Evolutionary conservation across 2,329 filamentous ascomycete species (phyloP).

Genomic region (Aspergillus cejpii): DNA sequence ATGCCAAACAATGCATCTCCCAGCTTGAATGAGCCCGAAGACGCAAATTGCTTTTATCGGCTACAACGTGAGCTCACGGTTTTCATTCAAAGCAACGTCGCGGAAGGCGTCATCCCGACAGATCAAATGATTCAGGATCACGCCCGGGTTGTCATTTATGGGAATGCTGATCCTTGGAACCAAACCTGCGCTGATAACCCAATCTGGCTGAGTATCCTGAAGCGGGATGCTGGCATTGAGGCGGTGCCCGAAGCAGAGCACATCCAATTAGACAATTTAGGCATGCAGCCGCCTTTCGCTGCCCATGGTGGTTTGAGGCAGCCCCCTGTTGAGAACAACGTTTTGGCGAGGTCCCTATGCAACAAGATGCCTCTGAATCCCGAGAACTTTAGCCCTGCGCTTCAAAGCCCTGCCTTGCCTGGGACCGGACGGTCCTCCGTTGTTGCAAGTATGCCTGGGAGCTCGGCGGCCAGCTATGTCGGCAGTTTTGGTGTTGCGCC

Average conservation of each 20-base stretch:
- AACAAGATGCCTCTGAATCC: conserved; percentile 22
- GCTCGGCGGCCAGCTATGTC: conserved; percentile 31
- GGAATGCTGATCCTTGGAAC: conserved; percentile 33
- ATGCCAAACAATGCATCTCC: not conserved
- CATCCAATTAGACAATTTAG: conserved; percentile 34
- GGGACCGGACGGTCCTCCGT: conserved; percentile 31
- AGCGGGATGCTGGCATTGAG: conserved; percentile 39
- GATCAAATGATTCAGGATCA: conserved; percentile 35
- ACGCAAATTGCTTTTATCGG: conserved; percentile 39
- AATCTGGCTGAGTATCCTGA: conserved; percentile 42
- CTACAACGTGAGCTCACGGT: conserved; percentile 37
- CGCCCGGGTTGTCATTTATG: conserved; percentile 32
- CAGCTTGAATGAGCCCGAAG: conserved; percentile 25
- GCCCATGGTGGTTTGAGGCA: conserved; percentile 32
- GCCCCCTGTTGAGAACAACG: conserved; percentile 32
- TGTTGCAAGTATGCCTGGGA: conserved; percentile 32
- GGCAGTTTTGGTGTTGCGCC: conserved; percentile 30
- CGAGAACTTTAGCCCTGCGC: conserved; percentile 24
- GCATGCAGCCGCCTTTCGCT: conserved; percentile 41
- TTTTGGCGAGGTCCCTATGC: conserved; percentile 20
- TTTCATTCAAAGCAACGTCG: conserved; percentile 33
- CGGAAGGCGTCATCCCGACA: conserved; percentile 32
- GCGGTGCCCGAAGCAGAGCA: conserved; percentile 27
- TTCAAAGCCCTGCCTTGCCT: conserved; percentile 29
- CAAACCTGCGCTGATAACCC: conserved; percentile 44